Evolutionary conservation across 75 land plant species (phyloP).

Genomic region (Gnetum montanum): DNA sequence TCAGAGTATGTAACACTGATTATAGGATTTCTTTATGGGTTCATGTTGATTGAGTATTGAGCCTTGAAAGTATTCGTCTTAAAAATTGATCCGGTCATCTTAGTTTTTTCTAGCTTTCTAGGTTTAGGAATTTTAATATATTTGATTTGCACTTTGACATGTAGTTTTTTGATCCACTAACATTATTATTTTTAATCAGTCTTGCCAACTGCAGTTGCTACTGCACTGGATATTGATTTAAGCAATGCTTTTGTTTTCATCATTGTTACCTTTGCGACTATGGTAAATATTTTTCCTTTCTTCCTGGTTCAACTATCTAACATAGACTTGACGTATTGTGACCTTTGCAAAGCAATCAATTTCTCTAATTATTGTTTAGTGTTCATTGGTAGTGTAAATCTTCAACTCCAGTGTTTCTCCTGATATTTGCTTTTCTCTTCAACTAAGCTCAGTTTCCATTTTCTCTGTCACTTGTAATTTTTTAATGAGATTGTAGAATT

Average conservation of each 20-base stretch:
- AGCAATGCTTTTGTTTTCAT: constrained; percentile 97
- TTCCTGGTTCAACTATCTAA: not conserved
- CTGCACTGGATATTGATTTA: constrained; percentile 90
- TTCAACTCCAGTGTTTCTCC: constrained; percentile 91
- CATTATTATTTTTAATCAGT: constrained; percentile 52
- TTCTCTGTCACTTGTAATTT: no score
- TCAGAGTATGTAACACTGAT: no score
- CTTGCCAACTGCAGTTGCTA: constrained; percentile 86
- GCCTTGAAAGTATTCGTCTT: no score
- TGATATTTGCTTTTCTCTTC: constrained; percentile 97
- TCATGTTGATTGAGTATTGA: no score
- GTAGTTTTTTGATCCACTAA: no score
- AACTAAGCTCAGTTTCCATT: constrained; percentile 38
- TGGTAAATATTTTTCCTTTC: constrained; percentile 41
- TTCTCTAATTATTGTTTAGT: not conserved
- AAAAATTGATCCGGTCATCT: no score
- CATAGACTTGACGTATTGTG: not conserved
- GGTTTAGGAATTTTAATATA: no score
- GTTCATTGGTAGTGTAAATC: constrained; percentile 86
- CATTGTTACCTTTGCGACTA: constrained; percentile 92
- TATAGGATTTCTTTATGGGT: no score
- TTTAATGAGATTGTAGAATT: no score
- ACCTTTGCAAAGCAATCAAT: not conserved
- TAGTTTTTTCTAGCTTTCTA: no score
- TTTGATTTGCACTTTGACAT: no score